Conservation (phyloP, 2,329 filamentous ascomycete species). For the Penicillium griseofulvum region DNA sequence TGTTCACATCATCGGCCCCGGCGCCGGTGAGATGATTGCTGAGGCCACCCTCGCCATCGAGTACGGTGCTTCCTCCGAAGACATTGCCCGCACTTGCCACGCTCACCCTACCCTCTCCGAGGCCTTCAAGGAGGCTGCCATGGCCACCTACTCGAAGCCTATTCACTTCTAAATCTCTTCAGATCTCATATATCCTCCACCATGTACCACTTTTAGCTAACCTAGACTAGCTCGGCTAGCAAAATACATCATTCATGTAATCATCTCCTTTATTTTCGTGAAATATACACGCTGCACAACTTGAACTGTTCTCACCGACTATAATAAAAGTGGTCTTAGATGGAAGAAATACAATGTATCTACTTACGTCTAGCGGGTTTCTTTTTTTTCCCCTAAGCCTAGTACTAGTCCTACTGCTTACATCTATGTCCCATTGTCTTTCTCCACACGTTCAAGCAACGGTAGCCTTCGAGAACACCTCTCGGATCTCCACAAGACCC, state of each 20-base stretch:
- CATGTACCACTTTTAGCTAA: slow-evolving; percentile 27
- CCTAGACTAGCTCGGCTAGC: slow-evolving; percentile 39
- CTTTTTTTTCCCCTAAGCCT: no score
- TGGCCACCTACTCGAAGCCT: slow-evolving; percentile 92
- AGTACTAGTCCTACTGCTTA: no score
- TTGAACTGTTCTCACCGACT: not conserved
- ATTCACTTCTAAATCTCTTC: slow-evolving; percentile 75
- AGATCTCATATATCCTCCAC: slow-evolving; percentile 22
- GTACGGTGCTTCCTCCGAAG: slow-evolving; percentile 93
- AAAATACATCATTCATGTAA: slow-evolving; percentile 35
- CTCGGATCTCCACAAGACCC: slow-evolving; percentile 9
- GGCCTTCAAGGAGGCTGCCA: slow-evolving; percentile 99
- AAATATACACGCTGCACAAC: slow-evolving; percentile 1
- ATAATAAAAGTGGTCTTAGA: not conserved
- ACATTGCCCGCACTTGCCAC: slow-evolving; percentile 91
- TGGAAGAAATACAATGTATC: not conserved
- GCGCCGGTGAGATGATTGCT: slow-evolving; percentile 98
- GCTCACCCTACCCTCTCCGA: slow-evolving; percentile 94
- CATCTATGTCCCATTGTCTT: not conserved
- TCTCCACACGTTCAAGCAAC: not conserved
- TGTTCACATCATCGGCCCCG: slow-evolving; percentile 92
- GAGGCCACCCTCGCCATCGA: slow-evolving; percentile 93
- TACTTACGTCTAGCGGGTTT: no score
- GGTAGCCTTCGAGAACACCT: slow-evolving; percentile 8
- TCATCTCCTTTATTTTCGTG: slow-evolving; percentile 27